Evolutionary conservation across 345 rosid genomes (phyloP).

Genomic region (Euphorbia lathyris): DNA sequence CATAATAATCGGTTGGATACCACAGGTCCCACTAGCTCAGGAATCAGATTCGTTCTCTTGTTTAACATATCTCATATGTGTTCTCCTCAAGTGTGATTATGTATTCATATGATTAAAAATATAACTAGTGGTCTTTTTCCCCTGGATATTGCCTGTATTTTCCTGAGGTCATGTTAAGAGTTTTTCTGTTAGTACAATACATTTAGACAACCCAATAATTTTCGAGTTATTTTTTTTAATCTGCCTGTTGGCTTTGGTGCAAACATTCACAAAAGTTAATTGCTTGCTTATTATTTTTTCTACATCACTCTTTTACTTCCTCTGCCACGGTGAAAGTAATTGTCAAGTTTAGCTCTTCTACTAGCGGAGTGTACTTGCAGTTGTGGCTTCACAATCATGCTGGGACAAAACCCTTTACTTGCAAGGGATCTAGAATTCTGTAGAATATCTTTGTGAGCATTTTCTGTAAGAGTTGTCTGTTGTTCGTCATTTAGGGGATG

Average conservation of each 20-base stretch:
- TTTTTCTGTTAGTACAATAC: not conserved
- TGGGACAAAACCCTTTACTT: not conserved
- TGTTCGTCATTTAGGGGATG: not conserved
- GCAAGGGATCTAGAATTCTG: not conserved
- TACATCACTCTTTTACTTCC: not conserved
- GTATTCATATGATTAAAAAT: too few species aligned
- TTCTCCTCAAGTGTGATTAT: not conserved
- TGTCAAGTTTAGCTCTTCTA: not conserved
- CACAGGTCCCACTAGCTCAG: not conserved
- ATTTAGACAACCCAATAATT: not conserved
- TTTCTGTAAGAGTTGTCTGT: not conserved
- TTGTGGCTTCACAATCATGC: not conserved
- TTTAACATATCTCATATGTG: conserved; percentile 3
- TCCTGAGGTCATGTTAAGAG: not conserved
- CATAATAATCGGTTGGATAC: not conserved
- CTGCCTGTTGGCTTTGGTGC: not conserved
- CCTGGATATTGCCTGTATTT: not conserved
- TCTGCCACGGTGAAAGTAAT: not conserved
- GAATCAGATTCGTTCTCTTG: not conserved
- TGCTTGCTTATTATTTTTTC: not conserved
- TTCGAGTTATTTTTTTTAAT: not conserved
- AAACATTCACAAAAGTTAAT: not conserved
- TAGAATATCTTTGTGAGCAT: not conserved
- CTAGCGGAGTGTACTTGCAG: not conserved
- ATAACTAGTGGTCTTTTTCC: not conserved